phyloP scores from a whole-genome alignment of 768 basidiomycete genomes.

The Tubosaeta sp. region DNA sequence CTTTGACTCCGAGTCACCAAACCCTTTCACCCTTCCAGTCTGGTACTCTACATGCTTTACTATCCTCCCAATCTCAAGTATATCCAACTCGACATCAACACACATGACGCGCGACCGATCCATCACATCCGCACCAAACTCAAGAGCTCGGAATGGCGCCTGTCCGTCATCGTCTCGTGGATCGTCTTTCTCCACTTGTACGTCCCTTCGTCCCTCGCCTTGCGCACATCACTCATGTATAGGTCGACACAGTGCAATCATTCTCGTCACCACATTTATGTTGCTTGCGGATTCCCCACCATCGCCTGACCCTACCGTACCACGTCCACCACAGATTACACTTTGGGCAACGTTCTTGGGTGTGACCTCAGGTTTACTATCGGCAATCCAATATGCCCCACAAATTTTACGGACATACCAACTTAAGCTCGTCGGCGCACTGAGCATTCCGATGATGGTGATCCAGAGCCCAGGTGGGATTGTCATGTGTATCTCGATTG shows the following conservation, averaged over 20 bases:
- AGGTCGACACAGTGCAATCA: slow-evolving; percentile 31
- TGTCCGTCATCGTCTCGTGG: slow-evolving; percentile 75
- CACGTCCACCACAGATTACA: slow-evolving; percentile 36
- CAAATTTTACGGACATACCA: slow-evolving; percentile 80
- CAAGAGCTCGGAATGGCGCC: slow-evolving; percentile 66
- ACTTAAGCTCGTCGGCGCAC: slow-evolving; percentile 79
- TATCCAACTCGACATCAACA: slow-evolving; percentile 38
- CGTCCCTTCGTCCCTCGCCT: slow-evolving; percentile 21
- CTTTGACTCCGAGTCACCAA: neutral
- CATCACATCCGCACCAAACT: slow-evolving; percentile 43
- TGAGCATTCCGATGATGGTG: slow-evolving; percentile 94
- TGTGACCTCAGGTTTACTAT: slow-evolving; percentile 70
- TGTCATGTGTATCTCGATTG: slow-evolving; percentile 82
- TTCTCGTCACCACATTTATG: slow-evolving; percentile 56
- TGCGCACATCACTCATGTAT: neutral
- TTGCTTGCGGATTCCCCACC: slow-evolving; percentile 46
- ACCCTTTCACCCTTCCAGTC: slow-evolving; percentile 38
- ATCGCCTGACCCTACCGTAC: slow-evolving; percentile 32
- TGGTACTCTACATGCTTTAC: slow-evolving; percentile 89
- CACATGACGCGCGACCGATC: slow-evolving; percentile 39
- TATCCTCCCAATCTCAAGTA: slow-evolving; percentile 86
- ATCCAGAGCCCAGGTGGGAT: slow-evolving; percentile 90
- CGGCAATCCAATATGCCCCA: slow-evolving; percentile 83
- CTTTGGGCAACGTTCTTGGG: slow-evolving; percentile 89
- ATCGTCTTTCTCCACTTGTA: slow-evolving; percentile 72